Conservation (phyloP, 1,139 yeast genomes). For the Hemisphaericaspora xylofermentans region DNA sequence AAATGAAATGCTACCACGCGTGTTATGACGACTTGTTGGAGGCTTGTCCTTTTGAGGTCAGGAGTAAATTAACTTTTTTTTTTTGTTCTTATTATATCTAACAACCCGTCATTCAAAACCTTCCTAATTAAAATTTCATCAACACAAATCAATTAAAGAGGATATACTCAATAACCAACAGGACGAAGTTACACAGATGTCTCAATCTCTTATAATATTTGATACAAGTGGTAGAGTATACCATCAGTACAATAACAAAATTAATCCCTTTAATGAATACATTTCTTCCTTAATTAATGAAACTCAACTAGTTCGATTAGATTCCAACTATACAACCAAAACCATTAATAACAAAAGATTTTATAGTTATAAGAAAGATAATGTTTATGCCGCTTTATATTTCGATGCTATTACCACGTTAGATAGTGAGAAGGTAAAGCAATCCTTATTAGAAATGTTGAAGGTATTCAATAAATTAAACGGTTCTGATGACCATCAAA, state of each 20-base stretch:
- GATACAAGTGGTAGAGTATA: constrained; percentile 37
- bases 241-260: constrained; percentile 38
- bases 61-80: no score
- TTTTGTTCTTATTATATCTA: no score
- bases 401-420: constrained; percentile 43
- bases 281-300: constrained; percentile 40
- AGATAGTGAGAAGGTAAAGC: constrained; percentile 40
- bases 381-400: constrained; percentile 37
- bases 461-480: constrained; percentile 34
- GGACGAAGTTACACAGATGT: no score
- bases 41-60: no score
- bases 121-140: no score
- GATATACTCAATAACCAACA: no score
- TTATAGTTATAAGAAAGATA: constrained; percentile 31
- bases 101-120: no score
- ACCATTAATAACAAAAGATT: constrained; percentile 36
- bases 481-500: constrained; percentile 22
- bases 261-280: constrained; percentile 43
- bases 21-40: no score
- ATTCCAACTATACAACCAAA: constrained; percentile 34
- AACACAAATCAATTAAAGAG: no score
- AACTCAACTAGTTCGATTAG: constrained; percentile 29
- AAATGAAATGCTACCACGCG: no score
- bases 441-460: constrained; percentile 33
- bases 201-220: constrained; percentile 38